Base-by-base conservation (phyloP, 345 rosid genomes). In the Psidium guajava region DNA sequence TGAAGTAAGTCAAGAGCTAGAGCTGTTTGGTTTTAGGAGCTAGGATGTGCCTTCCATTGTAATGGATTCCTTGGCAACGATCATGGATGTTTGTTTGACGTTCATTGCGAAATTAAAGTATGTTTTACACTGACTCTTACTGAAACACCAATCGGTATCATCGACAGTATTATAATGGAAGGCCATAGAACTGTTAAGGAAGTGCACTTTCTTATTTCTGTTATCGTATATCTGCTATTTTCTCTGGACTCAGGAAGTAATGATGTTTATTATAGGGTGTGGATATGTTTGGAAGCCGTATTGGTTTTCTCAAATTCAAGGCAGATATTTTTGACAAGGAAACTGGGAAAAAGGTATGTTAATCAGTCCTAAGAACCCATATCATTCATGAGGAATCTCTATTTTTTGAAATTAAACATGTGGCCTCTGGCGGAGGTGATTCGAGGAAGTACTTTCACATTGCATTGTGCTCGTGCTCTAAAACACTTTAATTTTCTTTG, bases 301-400 rank as follows among this genome's bases (percentile, higher is more conserved):
- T 95, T 82, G 99, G 99, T 25, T 95, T 95, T 92, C 90, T 97
- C 74, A 95, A 97, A 90, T 94, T 95, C 92, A 93, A 89, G 88
- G 99, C 99, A 0, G 96, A 95, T 85, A 89, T 95, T 57, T 21
- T 93, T 59, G 90, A 93, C 59, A 93, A 92, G 51, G 92, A 87
- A 86, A 92, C 97, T 6, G 96, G 95, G 21, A 61, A 89, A 7
- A 94, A 90, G 98, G 99, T 97, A 92, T 69, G 14, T 69, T 69
- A 36, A 36, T 69, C 80, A 69, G 80, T 36, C 40, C 80, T 36
- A 18, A 36, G 80, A 42, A 69, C 40, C 40, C 44, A 18, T 40
- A 18, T 20, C 47, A 36, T 69, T 42, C 3, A 0, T 18, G 25
- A 10, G 11, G 80, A 69, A 69, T 69, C 6, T 20, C 47, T 54